A percentile compares a stretch with the other conserved stretches of the same genome.
Conservation (phyloP, 2,329 filamentous ascomycete genomes). For the Spiromastix sp. region DNA sequence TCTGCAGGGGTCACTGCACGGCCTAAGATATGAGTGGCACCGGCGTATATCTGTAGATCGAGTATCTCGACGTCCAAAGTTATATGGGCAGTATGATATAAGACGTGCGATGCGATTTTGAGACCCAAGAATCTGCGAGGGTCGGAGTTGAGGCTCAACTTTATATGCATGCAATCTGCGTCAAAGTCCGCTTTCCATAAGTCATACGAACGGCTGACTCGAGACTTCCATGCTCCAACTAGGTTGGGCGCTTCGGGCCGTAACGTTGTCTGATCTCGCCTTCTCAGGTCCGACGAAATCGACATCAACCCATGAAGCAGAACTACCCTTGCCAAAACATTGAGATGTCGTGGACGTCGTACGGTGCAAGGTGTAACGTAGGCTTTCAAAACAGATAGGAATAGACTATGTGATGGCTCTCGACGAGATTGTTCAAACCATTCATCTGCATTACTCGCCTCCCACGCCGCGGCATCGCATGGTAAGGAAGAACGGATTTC, state of each 20-base stretch:
- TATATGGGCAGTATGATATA: conserved; percentile 50
- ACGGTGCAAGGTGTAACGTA: conserved; percentile 40
- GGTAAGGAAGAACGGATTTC: conserved; percentile 49
- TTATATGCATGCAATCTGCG: conserved; percentile 35
- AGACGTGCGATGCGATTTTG: conserved; percentile 40
- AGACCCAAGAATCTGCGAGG: conserved; percentile 37
- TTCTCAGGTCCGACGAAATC: conserved; percentile 51
- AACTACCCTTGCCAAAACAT: conserved; percentile 43
- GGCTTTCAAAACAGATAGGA: conserved; percentile 44
- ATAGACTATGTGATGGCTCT: conserved; percentile 29
- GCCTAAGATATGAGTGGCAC: conserved; percentile 49
- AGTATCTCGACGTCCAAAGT: conserved; percentile 49
- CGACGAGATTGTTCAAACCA: conserved; percentile 37
- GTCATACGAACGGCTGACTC: conserved; percentile 44
- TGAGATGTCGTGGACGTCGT: conserved; percentile 32
- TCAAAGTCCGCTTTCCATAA: conserved; percentile 51
- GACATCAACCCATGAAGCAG: conserved; percentile 54
- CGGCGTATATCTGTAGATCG: conserved; percentile 53
- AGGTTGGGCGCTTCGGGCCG: conserved; percentile 32
- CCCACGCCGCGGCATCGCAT: conserved; percentile 46
- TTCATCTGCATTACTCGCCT: conserved; percentile 42
- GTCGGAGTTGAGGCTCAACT: conserved; percentile 21
- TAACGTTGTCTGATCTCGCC: conserved; percentile 51
- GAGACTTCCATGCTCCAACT: conserved; percentile 40
- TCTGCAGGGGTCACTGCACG: conserved; percentile 42